Evolutionary conservation across 352 stramenopile genomes (phyloP).

Genomic region (Globisporangium okanoganense): DNA sequence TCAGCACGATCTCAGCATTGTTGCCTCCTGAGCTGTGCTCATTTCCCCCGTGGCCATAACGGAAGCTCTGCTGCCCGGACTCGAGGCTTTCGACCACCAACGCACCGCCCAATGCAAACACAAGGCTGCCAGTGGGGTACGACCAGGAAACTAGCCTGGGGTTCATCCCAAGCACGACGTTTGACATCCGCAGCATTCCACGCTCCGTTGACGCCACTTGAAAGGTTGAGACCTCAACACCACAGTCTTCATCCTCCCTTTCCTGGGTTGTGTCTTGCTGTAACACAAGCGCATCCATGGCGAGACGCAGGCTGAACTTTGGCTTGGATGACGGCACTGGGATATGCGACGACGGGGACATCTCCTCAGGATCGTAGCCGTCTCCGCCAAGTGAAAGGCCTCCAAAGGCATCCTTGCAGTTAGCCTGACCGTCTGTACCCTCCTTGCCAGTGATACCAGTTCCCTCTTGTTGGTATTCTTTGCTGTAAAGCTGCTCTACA

Average conservation of each 20-base stretch:
- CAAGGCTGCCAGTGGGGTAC: slow-evolving; percentile 25
- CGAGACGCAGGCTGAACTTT: slow-evolving; percentile 31
- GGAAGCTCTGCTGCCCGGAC: slow-evolving; percentile 23
- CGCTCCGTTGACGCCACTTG: slow-evolving; percentile 1
- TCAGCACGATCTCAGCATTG: slow-evolving; percentile 19
- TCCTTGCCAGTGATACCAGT: not conserved
- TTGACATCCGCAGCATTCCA: slow-evolving; percentile 6
- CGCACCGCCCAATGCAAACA: slow-evolving; percentile 16
- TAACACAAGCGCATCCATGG: slow-evolving; percentile 30
- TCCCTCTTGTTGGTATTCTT: not conserved
- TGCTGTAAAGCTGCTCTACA: not conserved
- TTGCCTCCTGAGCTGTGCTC: not conserved
- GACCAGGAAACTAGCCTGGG: slow-evolving; percentile 28
- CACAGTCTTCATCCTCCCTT: not conserved
- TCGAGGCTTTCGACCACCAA: slow-evolving; percentile 37
- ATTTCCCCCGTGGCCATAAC: slow-evolving; percentile 6
- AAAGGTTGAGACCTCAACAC: not conserved
- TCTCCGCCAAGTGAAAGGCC: not conserved
- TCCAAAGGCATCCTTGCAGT: not conserved
- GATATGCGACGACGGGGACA: slow-evolving; percentile 15
- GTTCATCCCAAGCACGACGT: slow-evolving; percentile 7
- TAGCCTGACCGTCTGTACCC: not conserved
- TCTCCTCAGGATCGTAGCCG: slow-evolving; percentile 9
- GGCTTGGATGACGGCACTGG: slow-evolving; percentile 25
- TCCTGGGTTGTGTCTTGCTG: not conserved